Percentiles rank a stretch among this genome's conserved stretches.
phyloP scores from a whole-genome alignment of 371 early-diverging fungal species.

The Circinella minor region DNA sequence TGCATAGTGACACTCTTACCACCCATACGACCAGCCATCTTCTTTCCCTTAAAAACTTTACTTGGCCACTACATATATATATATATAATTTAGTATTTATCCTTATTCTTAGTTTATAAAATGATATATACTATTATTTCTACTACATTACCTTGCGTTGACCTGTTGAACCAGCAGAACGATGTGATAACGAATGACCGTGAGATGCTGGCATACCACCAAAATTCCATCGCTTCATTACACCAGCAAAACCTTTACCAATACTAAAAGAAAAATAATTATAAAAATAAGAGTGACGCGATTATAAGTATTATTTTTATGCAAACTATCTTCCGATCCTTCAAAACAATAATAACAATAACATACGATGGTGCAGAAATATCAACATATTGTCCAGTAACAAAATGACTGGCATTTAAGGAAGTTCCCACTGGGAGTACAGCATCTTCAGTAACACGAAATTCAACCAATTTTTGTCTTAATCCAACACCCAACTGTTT shows the following conservation, averaged over 20 bases:
- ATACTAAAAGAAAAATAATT: slow-evolving; percentile 50
- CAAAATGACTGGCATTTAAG: slow-evolving; percentile 87
- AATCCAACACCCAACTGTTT: slow-evolving; percentile 73
- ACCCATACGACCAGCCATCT: slow-evolving; percentile 98
- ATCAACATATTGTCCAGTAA: slow-evolving; percentile 95
- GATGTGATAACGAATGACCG: slow-evolving; percentile 92
- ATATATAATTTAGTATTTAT: neutral
- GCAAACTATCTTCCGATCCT: neutral
- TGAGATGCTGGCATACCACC: slow-evolving; percentile 93
- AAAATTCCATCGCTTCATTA: slow-evolving; percentile 97
- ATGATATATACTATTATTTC: neutral
- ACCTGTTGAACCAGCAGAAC: slow-evolving; percentile 96
- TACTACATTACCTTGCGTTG: slow-evolving; percentile 68
- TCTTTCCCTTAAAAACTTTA: slow-evolving; percentile 94
- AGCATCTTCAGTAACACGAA: slow-evolving; percentile 87
- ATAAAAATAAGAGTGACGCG: neutral
- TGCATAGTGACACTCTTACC: slow-evolving; percentile 83
- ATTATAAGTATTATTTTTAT: neutral
- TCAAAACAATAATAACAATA: neutral
- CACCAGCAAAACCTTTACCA: slow-evolving; percentile 97
- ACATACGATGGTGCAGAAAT: slow-evolving; percentile 81
- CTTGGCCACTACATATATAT: slow-evolving; percentile 73
- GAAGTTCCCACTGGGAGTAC: slow-evolving; percentile 81
- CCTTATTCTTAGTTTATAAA: neutral
- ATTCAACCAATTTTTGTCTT: slow-evolving; percentile 81